Conservation (phyloP, 495 filamentous ascomycete genomes). For the Talaromyces nanjingensis region DNA sequence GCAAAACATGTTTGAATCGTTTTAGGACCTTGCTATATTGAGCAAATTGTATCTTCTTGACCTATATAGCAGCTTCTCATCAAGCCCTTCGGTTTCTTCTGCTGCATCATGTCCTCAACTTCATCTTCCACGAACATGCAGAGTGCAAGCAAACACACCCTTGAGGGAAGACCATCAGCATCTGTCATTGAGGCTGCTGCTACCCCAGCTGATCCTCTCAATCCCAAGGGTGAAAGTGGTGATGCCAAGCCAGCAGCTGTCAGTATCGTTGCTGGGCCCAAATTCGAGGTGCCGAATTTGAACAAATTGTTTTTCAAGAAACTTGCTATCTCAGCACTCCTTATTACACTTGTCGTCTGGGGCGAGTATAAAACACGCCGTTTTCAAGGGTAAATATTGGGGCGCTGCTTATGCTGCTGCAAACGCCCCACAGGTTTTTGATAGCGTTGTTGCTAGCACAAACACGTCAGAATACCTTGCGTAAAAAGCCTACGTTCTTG, state of each 20-base stretch:
- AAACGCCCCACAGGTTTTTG: background rate
- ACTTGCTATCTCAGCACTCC: background rate
- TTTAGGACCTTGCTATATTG: background rate
- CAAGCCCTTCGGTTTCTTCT: background rate
- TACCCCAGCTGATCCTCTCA: background rate
- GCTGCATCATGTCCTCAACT: background rate
- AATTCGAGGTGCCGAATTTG: background rate
- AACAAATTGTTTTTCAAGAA: background rate
- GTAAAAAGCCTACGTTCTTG: background rate
- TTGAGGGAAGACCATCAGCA: background rate
- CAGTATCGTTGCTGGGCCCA: background rate
- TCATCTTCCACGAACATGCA: background rate
- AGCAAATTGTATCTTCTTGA: background rate
- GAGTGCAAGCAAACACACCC: background rate
- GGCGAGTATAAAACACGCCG: background rate
- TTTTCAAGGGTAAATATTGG: background rate
- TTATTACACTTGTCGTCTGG: background rate
- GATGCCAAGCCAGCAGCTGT: background rate
- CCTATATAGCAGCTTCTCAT: background rate
- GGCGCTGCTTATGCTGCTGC: background rate
- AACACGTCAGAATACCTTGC: background rate
- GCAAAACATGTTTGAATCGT: background rate
- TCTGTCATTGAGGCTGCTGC: background rate
- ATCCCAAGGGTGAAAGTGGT: background rate
- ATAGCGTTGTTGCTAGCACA: background rate